phyloP scores from a whole-genome alignment of 257 asterid genomes.

The Rubia yunnanensis region DNA sequence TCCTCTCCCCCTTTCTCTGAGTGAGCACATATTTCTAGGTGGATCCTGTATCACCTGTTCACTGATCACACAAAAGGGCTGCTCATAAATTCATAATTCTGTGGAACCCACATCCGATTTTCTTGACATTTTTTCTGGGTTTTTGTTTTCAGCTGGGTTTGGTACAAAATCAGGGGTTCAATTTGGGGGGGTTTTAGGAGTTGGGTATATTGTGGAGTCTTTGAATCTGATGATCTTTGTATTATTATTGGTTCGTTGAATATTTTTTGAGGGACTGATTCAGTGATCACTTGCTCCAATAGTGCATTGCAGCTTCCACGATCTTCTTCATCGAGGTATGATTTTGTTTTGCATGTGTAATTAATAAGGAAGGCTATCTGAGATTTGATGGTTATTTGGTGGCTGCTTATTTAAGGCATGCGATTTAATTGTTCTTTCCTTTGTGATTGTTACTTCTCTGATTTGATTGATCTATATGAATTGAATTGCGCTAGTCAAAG shows the following conservation, averaged over 20 bases:
- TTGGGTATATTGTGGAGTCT: constrained; percentile 10
- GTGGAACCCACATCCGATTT: not conserved
- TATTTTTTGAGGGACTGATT: constrained; percentile 24
- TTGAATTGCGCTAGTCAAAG: not conserved
- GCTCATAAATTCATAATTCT: constrained; percentile 4
- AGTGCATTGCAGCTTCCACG: constrained; percentile 22
- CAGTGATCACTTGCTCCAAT: constrained; percentile 23
- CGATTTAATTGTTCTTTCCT: not conserved
- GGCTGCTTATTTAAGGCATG: not conserved
- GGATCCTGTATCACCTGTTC: constrained; percentile 20
- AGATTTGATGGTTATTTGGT: not conserved
- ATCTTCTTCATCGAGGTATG: constrained; percentile 29
- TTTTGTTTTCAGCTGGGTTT: constrained; percentile 10
- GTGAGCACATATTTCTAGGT: constrained; percentile 11
- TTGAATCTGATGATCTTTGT: constrained; percentile 7
- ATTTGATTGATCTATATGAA: constrained; percentile 7
- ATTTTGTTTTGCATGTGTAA: constrained; percentile 2
- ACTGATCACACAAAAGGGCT: constrained; percentile 19
- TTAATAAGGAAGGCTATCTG: not conserved
- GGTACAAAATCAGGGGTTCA: constrained; percentile 7
- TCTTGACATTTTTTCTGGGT: constrained; percentile 6
- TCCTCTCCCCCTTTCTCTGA: not conserved
- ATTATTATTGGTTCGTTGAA: constrained; percentile 6
- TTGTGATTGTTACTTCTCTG: not conserved
- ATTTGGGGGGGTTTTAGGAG: constrained; percentile 11